Evolutionary conservation across 1,139 yeast genomes (phyloP).

Genomic region (Zygosaccharomyces sapae): DNA sequence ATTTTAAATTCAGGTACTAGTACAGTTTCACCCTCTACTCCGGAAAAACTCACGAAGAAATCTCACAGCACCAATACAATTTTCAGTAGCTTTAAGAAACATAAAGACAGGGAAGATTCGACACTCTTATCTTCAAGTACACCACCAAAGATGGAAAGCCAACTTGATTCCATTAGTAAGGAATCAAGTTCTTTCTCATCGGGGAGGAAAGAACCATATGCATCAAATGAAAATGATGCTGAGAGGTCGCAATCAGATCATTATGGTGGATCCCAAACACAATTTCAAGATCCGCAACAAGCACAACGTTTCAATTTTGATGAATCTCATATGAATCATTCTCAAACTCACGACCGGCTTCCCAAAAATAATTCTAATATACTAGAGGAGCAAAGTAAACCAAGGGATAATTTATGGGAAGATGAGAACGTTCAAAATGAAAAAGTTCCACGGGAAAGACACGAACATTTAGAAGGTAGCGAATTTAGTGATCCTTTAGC

Average conservation of each 20-base stretch:
- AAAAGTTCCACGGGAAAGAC: constrained; percentile 3
- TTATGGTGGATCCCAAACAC: background rate
- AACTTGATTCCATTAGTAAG: constrained; percentile 2
- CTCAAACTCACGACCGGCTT: too few relatives aligned
- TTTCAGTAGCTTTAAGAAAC: constrained; percentile 24
- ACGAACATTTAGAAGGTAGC: background rate
- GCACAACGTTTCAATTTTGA: background rate
- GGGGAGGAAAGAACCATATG: background rate
- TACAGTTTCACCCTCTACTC: constrained; percentile 10
- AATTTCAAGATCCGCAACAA: background rate
- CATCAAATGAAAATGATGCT: background rate
- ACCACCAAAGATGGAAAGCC: constrained; percentile 2
- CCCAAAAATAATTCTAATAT: too few relatives aligned
- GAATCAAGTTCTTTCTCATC: constrained; percentile 1
- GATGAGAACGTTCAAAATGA: background rate
- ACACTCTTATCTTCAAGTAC: constrained; percentile 4
- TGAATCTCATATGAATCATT: background rate
- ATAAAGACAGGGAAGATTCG: constrained; percentile 12
- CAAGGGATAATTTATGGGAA: too few relatives aligned
- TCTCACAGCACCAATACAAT: constrained; percentile 29
- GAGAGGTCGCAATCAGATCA: background rate
- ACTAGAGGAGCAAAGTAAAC: too few relatives aligned
- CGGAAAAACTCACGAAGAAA: constrained; percentile 24
- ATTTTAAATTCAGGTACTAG: constrained; percentile 17
- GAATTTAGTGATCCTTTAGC: constrained; percentile 6